Base-by-base conservation (phyloP, 176 grass and related monocot species). In the Bolboschoenus planiculmis region DNA sequence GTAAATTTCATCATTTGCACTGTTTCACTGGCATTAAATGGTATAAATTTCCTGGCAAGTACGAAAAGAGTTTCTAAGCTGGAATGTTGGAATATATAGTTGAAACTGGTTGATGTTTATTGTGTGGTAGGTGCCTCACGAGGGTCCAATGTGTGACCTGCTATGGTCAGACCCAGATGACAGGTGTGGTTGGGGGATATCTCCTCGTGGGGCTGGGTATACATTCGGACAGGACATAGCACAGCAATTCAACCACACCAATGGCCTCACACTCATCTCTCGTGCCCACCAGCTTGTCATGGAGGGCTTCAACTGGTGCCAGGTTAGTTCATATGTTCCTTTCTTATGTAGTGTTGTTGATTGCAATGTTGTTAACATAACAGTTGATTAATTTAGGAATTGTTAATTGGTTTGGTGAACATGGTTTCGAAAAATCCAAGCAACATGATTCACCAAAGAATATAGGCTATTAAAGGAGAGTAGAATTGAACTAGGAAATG, bases 141-240 rank as follows among this genome's bases (percentile, higher is more conserved):
- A 98, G 90, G 95, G 95, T 16, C 95, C 95, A 18, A 98, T 98
- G 95, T 98, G 95, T 76, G 95, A 98, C 86, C 90, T 98, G 2
- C 78, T 98, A 63, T 98, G 95, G 95, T 98, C 95, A 57, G 95
- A 98, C 77, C 95, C 95, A 24, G 95, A 98, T 40, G 95, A 98
- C 55, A 81, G 95, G 83, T 98, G 95, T 82, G 95, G 95, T 9
- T 98, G 95, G 95, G 95, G 95, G 18, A 98, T 98, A 87, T 98
- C 95, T 56, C 95, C 95, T 46, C 94, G 95, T 83, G 95, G 95
- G 35, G 95, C 95, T 10, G 95, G 92, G 39, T 98, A 98, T 83
- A 98, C 95, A 55, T 98, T 98, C 85, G 95, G 95, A 24, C 95
- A 98, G 81, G 95, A 98, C 71, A 95, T 98, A 35, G 95, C 95